A percentile compares a stretch with the other conserved stretches of the same genome.
These are phyloP conservation scores for Capsella rubella DNA, from an alignment of 441 rosid species.

Conservation along the genomic window DNA sequence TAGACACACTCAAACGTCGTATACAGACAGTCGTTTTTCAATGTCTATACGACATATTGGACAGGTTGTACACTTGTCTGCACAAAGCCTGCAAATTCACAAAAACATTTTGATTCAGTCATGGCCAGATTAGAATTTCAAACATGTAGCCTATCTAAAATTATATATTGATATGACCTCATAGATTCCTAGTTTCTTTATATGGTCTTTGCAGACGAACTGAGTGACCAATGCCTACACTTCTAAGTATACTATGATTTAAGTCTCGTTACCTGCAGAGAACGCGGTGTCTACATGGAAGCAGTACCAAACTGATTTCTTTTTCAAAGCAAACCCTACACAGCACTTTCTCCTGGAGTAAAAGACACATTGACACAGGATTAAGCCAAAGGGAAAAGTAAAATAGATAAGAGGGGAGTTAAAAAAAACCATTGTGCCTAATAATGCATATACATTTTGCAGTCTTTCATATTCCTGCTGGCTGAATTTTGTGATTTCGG, in stretches of 20 bases:
- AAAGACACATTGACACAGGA: conserved; percentile 14
- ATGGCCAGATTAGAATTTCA: conserved; percentile 11
- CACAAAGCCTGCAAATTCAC: conserved; percentile 73
- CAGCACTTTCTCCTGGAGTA: conserved; percentile 86
- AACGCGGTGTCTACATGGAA: conserved; percentile 93
- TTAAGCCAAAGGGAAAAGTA: conserved; percentile 1
- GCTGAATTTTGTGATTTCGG: conserved; percentile 90
- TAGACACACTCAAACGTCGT: conserved; percentile 71
- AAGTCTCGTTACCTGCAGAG: conserved; percentile 79
- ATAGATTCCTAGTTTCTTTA: conserved; percentile 18
- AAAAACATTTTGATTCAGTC: conserved; percentile 22
- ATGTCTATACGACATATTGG: conserved; percentile 83
- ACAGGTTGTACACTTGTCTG: conserved; percentile 87
- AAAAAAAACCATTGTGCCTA: background rate
- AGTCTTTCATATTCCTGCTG: conserved; percentile 96
- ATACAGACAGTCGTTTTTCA: conserved; percentile 85
- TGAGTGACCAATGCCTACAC: background rate
- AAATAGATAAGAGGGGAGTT: background rate
- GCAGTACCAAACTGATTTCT: conserved; percentile 87
- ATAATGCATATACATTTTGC: conserved; percentile 57
- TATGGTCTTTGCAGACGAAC: background rate
- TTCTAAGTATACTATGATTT: background rate
- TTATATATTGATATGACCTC: background rate
- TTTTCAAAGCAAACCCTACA: conserved; percentile 96
- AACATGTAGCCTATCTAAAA: background rate